Conservation (phyloP, 1,284 basidiomycete genomes). For the Puccinia polysora region DNA sequence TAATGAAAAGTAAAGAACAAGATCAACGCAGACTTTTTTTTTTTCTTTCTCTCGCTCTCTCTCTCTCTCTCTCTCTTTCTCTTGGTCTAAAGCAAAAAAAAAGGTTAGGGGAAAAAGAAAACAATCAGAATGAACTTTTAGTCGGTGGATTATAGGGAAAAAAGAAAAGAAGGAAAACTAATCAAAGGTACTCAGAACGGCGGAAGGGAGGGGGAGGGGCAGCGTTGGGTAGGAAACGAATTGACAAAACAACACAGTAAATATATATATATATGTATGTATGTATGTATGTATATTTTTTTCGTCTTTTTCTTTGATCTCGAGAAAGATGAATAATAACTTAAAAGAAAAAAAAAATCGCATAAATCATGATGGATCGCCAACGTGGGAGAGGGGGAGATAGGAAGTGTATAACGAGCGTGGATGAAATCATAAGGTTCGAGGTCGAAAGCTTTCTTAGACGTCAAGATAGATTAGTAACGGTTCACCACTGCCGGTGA, state of each 20-base stretch:
- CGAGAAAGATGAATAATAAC: background rate
- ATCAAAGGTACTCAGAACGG: background rate
- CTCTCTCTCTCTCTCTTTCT: slow-evolving; percentile 17
- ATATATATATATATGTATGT: too few species aligned
- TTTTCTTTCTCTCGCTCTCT: too few species aligned
- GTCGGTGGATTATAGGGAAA: background rate
- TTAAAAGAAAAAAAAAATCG: background rate
- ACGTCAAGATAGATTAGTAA: slow-evolving; percentile 87
- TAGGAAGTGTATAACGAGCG: too few species aligned
- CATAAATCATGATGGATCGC: background rate
- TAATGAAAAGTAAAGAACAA: background rate
- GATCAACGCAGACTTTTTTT: slow-evolving; percentile 1
- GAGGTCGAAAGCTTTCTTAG: slow-evolving; percentile 52
- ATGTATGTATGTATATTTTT: too few species aligned
- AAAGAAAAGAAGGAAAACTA: slow-evolving; percentile 11
- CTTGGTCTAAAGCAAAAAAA: slow-evolving; percentile 2
- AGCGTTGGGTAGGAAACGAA: background rate
- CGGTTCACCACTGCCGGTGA: slow-evolving; percentile 87
- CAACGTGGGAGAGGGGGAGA: too few species aligned
- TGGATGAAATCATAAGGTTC: too few species aligned
- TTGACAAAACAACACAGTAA: background rate
- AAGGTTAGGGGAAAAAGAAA: background rate
- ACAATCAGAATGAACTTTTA: background rate
- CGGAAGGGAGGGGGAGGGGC: background rate
- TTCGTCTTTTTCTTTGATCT: background rate